Base-by-base conservation (phyloP, 345 rosid genomes). In the Euclidium syriacum region DNA sequence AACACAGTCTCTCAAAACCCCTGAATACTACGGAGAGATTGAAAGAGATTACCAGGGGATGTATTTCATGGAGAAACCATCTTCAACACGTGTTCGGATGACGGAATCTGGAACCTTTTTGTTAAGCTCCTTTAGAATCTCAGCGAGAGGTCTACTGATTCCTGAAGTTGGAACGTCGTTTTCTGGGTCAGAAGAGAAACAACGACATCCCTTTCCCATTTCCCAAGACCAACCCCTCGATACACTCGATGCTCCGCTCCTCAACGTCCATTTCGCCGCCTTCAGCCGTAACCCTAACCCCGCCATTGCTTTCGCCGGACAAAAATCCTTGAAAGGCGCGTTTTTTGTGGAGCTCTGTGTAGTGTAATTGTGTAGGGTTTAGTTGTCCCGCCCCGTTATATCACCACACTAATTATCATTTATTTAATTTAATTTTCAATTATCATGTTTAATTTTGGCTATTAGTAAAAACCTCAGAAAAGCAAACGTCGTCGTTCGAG, bases 51-150 rank as follows among this genome's bases (percentile, higher is more conserved):
- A 84, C 96, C 96, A 89, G 1, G 95, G 91, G n/a, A 89, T 73
- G 75, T 89, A 89, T 79, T 78, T 89, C 69, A 73, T 53, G 54
- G 81, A 30, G 67, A 73, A 78, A 40, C 84, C 91, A 73, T 86
- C 88, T 60, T 86, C 85, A 8, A 62, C 41, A 16, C 91, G 86
- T 23, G 70, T 74, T 58, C 65, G 64, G 55, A 86, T 26, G 43
- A 86, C 81, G 25, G 84, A 72, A 65, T 81, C 87, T 5, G 91
- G 91, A 68, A 88, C 87, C 59, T 78, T 84, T 76, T 84, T 86
- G 82, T 86, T 84, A 54, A 88, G 88, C 55, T 86, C 87, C 47
- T 78, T 84, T 50, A 88, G 94, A 69, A 86, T 74, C 68, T 82
- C 85, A 3, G 87, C 44, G 41, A 88, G 80, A 0, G 91, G 91